phyloP scores from a whole-genome alignment of 495 filamentous ascomycete species.

The Trichoderma orchidacearum region DNA sequence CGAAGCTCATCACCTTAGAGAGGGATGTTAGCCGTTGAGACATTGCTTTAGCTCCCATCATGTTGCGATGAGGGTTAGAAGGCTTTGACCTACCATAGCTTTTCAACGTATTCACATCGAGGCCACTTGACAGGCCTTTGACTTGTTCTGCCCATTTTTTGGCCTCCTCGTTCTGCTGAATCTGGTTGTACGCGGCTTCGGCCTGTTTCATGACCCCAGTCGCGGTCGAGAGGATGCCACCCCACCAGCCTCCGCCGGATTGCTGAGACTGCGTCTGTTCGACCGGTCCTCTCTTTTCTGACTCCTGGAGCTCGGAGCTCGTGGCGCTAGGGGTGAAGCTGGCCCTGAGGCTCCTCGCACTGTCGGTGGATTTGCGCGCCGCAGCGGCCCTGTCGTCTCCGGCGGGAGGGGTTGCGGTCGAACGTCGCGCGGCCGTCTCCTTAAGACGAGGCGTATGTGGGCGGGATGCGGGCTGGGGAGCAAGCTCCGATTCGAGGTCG shows the following conservation, averaged over 20 bases:
- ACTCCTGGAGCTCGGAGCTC: conserved; percentile 35
- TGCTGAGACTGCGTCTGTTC: conserved; percentile 20
- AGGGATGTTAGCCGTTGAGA: background rate
- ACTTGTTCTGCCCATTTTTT: conserved; percentile 93
- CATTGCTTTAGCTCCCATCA: no score
- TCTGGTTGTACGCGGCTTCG: conserved; percentile 84
- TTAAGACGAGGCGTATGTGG: conserved; percentile 74
- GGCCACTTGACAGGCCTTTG: conserved; percentile 37
- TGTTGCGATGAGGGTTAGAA: conserved; percentile 2
- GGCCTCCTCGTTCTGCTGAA: conserved; percentile 92
- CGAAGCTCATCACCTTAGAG: conserved; percentile 71
- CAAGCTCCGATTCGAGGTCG: conserved; percentile 66
- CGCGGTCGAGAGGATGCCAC: conserved; percentile 60
- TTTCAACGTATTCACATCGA: conserved; percentile 66
- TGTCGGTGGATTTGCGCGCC: conserved; percentile 60
- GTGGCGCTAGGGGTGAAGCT: conserved; percentile 39
- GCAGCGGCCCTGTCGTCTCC: conserved; percentile 25
- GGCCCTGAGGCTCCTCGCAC: conserved; percentile 49
- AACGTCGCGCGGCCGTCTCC: conserved; percentile 36
- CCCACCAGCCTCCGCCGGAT: conserved; percentile 76
- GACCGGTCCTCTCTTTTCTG: conserved; percentile 31
- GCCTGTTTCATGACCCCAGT: conserved; percentile 86
- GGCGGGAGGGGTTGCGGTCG: conserved; percentile 43
- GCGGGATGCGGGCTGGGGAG: conserved; percentile 35
- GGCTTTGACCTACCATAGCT: conserved; percentile 52